Evolutionary conservation across 2,329 filamentous ascomycete genomes (phyloP).

Genomic region (Colletotrichum gloeosporioides): DNA sequence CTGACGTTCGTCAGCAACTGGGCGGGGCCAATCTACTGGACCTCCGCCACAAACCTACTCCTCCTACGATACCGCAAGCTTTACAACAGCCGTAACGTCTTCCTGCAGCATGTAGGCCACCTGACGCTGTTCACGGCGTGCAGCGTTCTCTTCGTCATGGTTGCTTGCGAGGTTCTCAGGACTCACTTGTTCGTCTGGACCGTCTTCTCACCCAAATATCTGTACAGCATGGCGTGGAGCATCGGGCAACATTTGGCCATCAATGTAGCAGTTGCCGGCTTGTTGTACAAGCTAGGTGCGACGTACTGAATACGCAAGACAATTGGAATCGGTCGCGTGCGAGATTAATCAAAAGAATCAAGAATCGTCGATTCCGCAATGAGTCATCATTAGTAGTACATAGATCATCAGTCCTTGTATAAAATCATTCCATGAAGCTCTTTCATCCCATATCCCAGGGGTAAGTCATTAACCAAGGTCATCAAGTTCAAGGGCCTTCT

Average conservation of each 20-base stretch:
- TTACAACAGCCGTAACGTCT: conserved; percentile 30
- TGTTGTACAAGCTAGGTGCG: conserved; percentile 59
- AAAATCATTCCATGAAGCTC: not conserved
- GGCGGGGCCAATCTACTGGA: conserved; percentile 91
- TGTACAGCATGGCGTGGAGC: conserved; percentile 91
- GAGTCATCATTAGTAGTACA: conserved; percentile 16
- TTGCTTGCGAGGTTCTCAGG: conserved; percentile 80
- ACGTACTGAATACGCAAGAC: not conserved
- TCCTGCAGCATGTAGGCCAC: conserved; percentile 61
- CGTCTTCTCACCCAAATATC: conserved; percentile 95
- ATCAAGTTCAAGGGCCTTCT: conserved; percentile 30
- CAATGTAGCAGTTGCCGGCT: conserved; percentile 67
- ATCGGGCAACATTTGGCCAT: conserved; percentile 79
- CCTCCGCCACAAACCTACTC: conserved; percentile 66
- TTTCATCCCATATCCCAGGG: not conserved
- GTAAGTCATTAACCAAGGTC: not conserved
- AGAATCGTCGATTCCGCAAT: not conserved
- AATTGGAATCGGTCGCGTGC: not conserved
- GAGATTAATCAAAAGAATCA: not conserved
- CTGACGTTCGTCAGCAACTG: conserved; percentile 91
- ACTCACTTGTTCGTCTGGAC: conserved; percentile 98
- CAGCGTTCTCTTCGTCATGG: conserved; percentile 79
- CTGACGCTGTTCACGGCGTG: conserved; percentile 74
- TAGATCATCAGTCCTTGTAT: conserved; percentile 13
- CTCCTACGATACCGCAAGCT: conserved; percentile 45